Evolutionary conservation across 495 filamentous ascomycete genomes (phyloP), one percentile per base, ranked within the genome.

Genomic region (Penicillium simplicissimum): DNA sequence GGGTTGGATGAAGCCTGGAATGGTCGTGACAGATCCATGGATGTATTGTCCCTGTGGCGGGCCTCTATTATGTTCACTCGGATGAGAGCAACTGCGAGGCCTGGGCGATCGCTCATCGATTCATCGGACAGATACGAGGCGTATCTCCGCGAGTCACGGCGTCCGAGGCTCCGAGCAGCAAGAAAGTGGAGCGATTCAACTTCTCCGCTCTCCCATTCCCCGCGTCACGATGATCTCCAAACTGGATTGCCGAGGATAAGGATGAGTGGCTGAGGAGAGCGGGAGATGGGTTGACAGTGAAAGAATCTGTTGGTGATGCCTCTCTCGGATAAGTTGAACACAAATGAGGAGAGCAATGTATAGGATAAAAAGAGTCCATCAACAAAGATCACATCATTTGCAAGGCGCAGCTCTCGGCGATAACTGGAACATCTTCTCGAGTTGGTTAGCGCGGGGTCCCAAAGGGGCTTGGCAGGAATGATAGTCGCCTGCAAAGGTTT

Each of bases 371-470:
- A 10, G n/a, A 19, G 8, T 42, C 17, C 17, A 19, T 15, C 5
- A 40, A n/a, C 14, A 40, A n/a, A n/a, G n/a, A n/a, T n/a, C n/a
- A n/a, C n/a, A n/a, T n/a, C n/a, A n/a, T n/a, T n/a, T n/a, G n/a
- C n/a, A n/a, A n/a, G 42, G 42, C 42, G 19, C 42, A 45, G 42
- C 17, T 23, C 8, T 45, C 42, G 28, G 28, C 28, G 28, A 31
- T 31, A 31, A 17, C n/a, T 19, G n/a, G 28, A 31, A 31, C 8
- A 42, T 17, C 14, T 19, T 42, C 40, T 17, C 1, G 21, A 23
- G 11, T 37, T 15, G 47, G 31, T 63, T 67, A 64, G 62, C 65
- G 65, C 65, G 58, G 68, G 62, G 68, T 68, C 68, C 58, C 33
- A 66, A 63, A 65, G 53, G 57, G 64, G 49, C 67, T 68, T 63